A percentile compares a stretch with the other conserved stretches of the same genome.
These are phyloP conservation scores for Pancytospora epiphaga DNA, from an alignment of 371 early-diverging fungal species.

Conservation along the genomic window DNA sequence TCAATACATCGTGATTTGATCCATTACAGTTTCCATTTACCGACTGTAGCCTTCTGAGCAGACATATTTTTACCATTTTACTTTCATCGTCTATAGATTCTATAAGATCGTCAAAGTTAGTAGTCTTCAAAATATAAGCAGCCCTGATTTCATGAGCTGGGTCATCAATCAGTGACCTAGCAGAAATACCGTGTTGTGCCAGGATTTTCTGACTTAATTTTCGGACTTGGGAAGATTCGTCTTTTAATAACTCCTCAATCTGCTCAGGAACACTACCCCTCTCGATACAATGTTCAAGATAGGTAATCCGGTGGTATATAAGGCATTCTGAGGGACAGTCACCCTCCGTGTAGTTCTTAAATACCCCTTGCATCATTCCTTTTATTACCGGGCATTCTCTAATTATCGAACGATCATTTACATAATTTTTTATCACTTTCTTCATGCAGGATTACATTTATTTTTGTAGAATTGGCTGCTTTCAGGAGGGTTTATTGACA, in stretches of 20 bases:
- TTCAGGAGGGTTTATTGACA: too few relatives aligned
- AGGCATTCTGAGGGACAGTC: not conserved
- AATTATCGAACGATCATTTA: too few relatives aligned
- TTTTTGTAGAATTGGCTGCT: too few relatives aligned
- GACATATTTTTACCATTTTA: conserved; percentile 9
- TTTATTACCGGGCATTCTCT: too few relatives aligned
- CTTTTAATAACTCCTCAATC: not conserved
- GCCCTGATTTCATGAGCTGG: not conserved
- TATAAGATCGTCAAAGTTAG: not conserved
- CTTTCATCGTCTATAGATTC: conserved; percentile 27
- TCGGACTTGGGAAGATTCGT: not conserved
- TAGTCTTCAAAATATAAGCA: not conserved
- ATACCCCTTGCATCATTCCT: too few relatives aligned
- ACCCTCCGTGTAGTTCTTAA: not conserved
- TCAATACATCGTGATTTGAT: not conserved
- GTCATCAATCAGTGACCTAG: not conserved
- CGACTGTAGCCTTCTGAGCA: conserved; percentile 4
- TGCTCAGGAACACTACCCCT: not conserved
- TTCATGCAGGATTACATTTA: too few relatives aligned
- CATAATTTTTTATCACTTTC: too few relatives aligned
- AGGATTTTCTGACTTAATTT: not conserved
- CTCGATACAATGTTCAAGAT: not conserved
- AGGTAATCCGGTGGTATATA: not conserved
- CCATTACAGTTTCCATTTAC: not conserved
- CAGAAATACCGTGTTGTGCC: not conserved